Evolutionary conservation across 495 filamentous ascomycete species (phyloP).

Genomic region (Bacidia rubella): DNA sequence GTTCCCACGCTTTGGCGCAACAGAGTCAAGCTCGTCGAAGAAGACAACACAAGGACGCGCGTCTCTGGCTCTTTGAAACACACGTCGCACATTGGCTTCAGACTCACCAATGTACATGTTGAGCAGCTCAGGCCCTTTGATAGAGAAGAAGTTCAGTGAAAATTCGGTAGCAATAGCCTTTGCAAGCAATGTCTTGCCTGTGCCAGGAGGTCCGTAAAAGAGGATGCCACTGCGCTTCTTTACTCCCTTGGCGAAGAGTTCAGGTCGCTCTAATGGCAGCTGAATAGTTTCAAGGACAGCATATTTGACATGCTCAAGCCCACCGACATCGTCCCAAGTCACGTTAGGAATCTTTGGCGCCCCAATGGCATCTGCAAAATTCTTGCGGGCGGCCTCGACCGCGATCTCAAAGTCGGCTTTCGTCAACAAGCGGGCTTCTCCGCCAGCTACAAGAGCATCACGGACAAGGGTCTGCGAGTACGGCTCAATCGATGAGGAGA

Average conservation of each 20-base stretch:
- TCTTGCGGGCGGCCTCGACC: conserved; percentile 88
- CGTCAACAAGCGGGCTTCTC: conserved; percentile 62
- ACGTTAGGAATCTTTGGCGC: conserved; percentile 98
- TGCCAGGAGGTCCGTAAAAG: conserved; percentile 95
- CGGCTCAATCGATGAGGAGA: conserved; percentile 5
- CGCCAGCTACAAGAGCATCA: conserved; percentile 84
- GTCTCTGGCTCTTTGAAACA: conserved; percentile 89
- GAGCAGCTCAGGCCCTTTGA: conserved; percentile 92
- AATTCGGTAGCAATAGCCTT: conserved; percentile 98
- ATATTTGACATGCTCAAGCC: conserved; percentile 84
- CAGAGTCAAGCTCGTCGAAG: conserved; percentile 95
- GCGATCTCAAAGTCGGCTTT: conserved; percentile 79
- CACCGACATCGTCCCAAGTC: conserved; percentile 90
- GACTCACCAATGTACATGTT: conserved; percentile 99
- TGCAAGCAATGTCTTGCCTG: conserved; percentile 89
- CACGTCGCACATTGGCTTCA: conserved; percentile 90
- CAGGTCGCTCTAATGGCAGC: conserved; percentile 78
- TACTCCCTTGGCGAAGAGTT: conserved; percentile 95
- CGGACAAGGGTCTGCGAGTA: conserved; percentile 35
- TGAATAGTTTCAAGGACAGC: conserved; percentile 95
- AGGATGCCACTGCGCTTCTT: conserved; percentile 96
- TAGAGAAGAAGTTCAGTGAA: conserved; percentile 96
- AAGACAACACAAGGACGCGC: conserved; percentile 97
- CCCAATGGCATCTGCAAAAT: conserved; percentile 93
- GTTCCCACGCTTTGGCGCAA: conserved; percentile 93